These are phyloP conservation scores for Cyclotella distinguenda DNA, from an alignment of 108 stramenopile genomes.

Conservation along the genomic window DNA sequence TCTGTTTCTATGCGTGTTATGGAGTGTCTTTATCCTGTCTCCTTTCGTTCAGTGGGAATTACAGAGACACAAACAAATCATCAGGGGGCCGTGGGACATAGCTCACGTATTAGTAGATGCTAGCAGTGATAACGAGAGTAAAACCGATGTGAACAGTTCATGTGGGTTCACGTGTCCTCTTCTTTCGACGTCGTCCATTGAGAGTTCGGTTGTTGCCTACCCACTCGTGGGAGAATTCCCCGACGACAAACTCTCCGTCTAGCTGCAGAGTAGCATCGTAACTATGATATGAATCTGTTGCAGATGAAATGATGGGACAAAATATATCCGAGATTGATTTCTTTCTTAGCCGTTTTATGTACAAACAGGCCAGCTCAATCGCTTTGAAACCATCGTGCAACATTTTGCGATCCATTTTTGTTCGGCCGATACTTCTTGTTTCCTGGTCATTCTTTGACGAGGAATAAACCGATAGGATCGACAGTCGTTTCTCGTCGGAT, in stretches of 20 bases:
- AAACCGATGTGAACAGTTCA: too few species aligned
- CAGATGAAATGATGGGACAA: too few species aligned
- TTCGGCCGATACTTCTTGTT: neutral
- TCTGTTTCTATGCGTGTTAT: conserved; percentile 31
- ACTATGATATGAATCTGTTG: too few species aligned
- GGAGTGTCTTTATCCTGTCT: conserved; percentile 38
- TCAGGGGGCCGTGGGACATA: conserved; percentile 75
- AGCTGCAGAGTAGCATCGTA: too few species aligned
- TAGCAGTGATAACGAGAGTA: too few species aligned
- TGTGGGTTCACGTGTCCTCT: too few species aligned
- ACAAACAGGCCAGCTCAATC: conserved; percentile 20
- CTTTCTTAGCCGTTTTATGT: conserved; percentile 23
- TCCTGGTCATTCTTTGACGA: conserved; percentile 2
- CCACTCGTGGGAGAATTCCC: too few species aligned
- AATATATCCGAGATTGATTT: too few species aligned
- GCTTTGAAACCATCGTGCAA: conserved; percentile 22
- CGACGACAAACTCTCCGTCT: too few species aligned
- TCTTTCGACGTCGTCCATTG: too few species aligned
- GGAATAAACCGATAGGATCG: conserved; percentile 17
- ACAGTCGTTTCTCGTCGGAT: conserved; percentile 22
- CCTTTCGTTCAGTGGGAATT: conserved; percentile 51
- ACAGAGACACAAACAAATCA: conserved; percentile 46
- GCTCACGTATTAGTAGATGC: too few species aligned
- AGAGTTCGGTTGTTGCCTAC: too few species aligned
- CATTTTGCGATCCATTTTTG: neutral